Conservation (phyloP, 257 asterid genomes). For the Nicotiana obtusifolia region DNA sequence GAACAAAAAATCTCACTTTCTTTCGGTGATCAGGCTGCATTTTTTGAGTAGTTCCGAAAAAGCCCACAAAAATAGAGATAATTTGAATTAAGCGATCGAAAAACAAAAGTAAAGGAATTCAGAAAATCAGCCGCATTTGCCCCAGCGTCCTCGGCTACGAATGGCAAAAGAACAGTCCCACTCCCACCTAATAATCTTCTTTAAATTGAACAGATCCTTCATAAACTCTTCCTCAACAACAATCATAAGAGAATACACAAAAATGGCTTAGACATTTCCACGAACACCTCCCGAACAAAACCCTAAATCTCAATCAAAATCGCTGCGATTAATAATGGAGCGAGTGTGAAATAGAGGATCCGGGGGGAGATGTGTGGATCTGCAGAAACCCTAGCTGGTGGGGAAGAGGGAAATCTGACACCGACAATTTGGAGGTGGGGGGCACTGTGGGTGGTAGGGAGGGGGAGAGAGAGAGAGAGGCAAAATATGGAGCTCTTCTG, state of each 20-base stretch:
- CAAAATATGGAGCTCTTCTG: background rate
- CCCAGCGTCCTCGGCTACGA: conserved; percentile 74
- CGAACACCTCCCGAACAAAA: background rate
- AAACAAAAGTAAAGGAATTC: conserved; percentile 11
- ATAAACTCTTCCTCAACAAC: conserved; percentile 42
- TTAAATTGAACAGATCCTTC: conserved; percentile 53
- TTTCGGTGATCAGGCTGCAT: conserved; percentile 82
- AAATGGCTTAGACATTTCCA: conserved; percentile 13
- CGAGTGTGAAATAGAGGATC: background rate
- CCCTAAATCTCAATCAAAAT: conserved; percentile 1
- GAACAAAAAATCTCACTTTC: conserved; percentile 48
- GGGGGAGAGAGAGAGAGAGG: conserved; percentile 13
- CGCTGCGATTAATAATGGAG: background rate
- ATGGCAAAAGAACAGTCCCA: conserved; percentile 45
- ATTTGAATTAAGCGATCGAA: conserved; percentile 2
- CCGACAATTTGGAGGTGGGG: conserved; percentile 35
- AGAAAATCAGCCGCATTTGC: conserved; percentile 69
- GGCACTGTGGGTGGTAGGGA: conserved; percentile 18
- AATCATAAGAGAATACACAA: background rate
- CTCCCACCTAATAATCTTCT: conserved; percentile 49
- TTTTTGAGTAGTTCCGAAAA: conserved; percentile 18
- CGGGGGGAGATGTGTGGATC: conserved; percentile 31
- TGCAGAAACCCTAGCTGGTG: conserved; percentile 40
- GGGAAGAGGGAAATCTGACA: conserved; percentile 43
- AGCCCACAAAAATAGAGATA: background rate